These are phyloP conservation scores for Perkinsela sp. DNA, from an alignment of 208 protist genomes.

Conservation along the genomic window DNA sequence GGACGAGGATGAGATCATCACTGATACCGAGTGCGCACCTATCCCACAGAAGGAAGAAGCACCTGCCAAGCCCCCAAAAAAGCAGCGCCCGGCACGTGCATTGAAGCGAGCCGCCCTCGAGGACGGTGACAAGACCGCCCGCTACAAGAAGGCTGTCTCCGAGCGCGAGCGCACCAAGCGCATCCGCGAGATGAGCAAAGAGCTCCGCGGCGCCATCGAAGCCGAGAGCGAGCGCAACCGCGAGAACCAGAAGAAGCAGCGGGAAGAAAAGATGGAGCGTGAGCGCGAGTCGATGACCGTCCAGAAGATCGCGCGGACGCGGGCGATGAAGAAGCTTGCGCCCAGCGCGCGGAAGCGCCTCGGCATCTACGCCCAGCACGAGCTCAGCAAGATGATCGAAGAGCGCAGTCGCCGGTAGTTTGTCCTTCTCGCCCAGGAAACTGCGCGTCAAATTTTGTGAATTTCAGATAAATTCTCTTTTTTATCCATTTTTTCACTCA, in stretches of 20 bases:
- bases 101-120: background rate
- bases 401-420: background rate
- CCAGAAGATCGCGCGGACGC: background rate
- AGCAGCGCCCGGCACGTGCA: background rate
- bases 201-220: background rate
- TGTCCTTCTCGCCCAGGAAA: too few species aligned
- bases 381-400: background rate
- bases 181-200: background rate
- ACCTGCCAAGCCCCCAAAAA: background rate
- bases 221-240: background rate
- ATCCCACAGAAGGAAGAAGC: background rate
- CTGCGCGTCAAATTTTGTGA: too few species aligned
- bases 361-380: background rate
- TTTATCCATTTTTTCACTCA: background rate
- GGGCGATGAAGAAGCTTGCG: background rate
- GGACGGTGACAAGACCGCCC: background rate
- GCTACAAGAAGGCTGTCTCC: background rate
- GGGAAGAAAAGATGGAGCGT: background rate
- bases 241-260: background rate
- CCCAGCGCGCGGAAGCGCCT: background rate
- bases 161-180: background rate
- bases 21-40: background rate
- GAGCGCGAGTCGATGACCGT: background rate
- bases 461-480: background rate
- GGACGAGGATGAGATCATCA: background rate